Evolutionary conservation across 1,139 yeast genomes (phyloP), one percentile per base, ranked within the genome.

Genomic region (Lodderomyces metapsilosis): DNA sequence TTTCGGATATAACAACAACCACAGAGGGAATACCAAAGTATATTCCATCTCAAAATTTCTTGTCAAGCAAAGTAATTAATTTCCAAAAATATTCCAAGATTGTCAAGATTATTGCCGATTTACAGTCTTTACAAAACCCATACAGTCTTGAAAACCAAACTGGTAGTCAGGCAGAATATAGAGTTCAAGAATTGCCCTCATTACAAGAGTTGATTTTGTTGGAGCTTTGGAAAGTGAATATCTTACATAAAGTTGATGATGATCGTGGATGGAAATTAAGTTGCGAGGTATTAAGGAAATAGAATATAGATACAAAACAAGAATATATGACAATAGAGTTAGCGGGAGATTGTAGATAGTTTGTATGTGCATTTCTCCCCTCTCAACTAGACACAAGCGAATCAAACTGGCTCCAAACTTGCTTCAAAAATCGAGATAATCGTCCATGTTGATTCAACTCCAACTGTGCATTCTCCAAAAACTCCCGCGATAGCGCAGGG

Each of bases 1-100:
- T 89, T 39, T 95, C 88, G 57, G 98, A 91, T 60, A 68, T 91
- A 54, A 88, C 95, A 0, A 87, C 89, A 64, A 82, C 88, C 20
- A 81, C 83, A 38, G 98, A 91, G 54, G 97, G 97, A 15, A 89
- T 88, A 58, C 78, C 88, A 28, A 83, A 77, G 51, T 79, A 74
- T 55, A 69, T 89, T 55, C 77, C 73, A 47, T 82, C 82, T 20
- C 73, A 78, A 42, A 71, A 80, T 11, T 82, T 83, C 53, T 72
- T 75, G 53, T 74, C 70, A 51, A 79, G 76, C 50, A 77, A 77
- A 50, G 72, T 83, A 51, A 81, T 91, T 56, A 89, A 91, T 57
- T 80, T 88, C 52, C 96, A 88, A 58, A 86, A 91, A 55, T 87
- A 85, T 59, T 74, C 78, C 60, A 85, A 85, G 56, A 76, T 84